These are phyloP conservation scores for Xylariaceae sp. DNA, from an alignment of 2,329 filamentous ascomycete genomes.

Conservation along the genomic window DNA sequence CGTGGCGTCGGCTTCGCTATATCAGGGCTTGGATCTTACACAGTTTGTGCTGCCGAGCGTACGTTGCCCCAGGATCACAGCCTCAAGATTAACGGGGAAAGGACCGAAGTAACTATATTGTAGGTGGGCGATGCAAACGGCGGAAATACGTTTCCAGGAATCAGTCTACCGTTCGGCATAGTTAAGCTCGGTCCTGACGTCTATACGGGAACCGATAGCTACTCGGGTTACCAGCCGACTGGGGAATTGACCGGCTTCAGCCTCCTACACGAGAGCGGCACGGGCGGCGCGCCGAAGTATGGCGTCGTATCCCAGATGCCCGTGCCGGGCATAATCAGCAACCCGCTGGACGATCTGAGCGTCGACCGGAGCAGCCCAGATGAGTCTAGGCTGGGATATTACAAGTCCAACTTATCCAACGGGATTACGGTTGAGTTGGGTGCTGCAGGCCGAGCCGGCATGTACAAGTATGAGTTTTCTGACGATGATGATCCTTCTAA, in stretches of 20 bases:
- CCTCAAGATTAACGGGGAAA: not conserved
- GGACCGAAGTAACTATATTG: not conserved
- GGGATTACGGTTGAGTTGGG: slow-evolving; percentile 53
- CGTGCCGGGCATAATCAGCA: slow-evolving; percentile 41
- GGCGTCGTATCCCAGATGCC: slow-evolving; percentile 59
- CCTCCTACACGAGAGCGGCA: slow-evolving; percentile 62
- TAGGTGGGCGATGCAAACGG: slow-evolving; percentile 42
- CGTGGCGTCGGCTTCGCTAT: not conserved
- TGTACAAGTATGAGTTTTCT: slow-evolving; percentile 58
- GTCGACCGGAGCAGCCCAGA: slow-evolving; percentile 48
- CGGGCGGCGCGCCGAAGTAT: slow-evolving; percentile 64
- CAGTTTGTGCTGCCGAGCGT: slow-evolving; percentile 15
- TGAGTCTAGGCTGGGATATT: slow-evolving; percentile 54
- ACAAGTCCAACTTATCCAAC: slow-evolving; percentile 49
- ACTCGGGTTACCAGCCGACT: slow-evolving; percentile 46
- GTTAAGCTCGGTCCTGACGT: slow-evolving; percentile 48
- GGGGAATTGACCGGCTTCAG: slow-evolving; percentile 56
- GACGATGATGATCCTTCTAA: slow-evolving; percentile 34
- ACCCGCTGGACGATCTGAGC: slow-evolving; percentile 53
- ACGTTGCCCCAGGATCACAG: not conserved
- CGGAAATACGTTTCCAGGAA: slow-evolving; percentile 47
- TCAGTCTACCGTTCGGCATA: slow-evolving; percentile 43
- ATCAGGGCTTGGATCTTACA: slow-evolving; percentile 11
- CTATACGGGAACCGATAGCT: slow-evolving; percentile 44
- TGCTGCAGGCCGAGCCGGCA: slow-evolving; percentile 50